These are phyloP conservation scores for Flaveria brownii DNA, from an alignment of 129 eudicot species.

Conservation along the genomic window DNA sequence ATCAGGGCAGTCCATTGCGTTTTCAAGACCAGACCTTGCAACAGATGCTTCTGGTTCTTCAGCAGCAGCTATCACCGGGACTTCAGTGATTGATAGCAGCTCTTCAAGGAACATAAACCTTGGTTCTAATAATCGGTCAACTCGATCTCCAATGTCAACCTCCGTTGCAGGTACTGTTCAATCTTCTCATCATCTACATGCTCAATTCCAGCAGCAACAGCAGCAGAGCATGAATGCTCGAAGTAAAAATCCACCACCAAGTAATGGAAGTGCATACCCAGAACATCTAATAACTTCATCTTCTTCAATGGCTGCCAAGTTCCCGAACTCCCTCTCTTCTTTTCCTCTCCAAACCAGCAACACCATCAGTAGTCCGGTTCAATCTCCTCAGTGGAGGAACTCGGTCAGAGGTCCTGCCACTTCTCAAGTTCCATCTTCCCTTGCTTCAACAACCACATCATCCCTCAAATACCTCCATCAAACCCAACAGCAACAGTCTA, in stretches of 20 bases:
- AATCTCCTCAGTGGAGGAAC: constrained; percentile 89
- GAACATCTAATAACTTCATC: constrained; percentile 47
- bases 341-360: constrained; percentile 66
- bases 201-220: constrained; percentile 53
- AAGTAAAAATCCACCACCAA: constrained; percentile 55
- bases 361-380: constrained; percentile 43
- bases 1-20: constrained; percentile 77
- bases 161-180: constrained; percentile 39
- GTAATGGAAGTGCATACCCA: constrained; percentile 54
- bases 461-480: constrained; percentile 52
- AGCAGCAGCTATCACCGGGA: constrained; percentile 24
- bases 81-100: constrained; percentile 54
- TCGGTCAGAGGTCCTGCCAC: constrained; percentile 50
- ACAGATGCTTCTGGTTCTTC: constrained; percentile 45
- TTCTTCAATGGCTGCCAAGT: constrained; percentile 53
- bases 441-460: constrained; percentile 46
- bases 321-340: constrained; percentile 50
- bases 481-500: constrained; percentile 47
- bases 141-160: constrained; percentile 43
- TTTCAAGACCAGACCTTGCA: constrained; percentile 62
- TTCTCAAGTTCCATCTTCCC: constrained; percentile 62
- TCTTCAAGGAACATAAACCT: constrained; percentile 57
- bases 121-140: constrained; percentile 45
- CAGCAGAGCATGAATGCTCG: constrained; percentile 32
- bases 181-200: constrained; percentile 42